Conservation (phyloP, 257 asterid species). For the Solanum arcanum region DNA sequence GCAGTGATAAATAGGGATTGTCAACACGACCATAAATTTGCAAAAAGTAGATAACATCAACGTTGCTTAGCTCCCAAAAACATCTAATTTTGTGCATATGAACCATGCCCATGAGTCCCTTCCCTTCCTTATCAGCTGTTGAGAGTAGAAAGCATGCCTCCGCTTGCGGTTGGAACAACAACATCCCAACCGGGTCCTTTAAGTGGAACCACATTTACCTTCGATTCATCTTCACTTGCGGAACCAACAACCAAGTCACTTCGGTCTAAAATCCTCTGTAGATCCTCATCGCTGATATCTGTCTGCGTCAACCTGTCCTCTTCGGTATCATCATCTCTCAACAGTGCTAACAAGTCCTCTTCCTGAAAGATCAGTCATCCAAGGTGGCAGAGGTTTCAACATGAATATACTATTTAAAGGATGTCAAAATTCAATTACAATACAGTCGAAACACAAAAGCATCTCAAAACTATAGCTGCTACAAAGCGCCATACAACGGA, state of each 20-base stretch:
- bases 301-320: slow-evolving; percentile 79
- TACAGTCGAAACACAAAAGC: background rate
- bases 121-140: slow-evolving; percentile 25
- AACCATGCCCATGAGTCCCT: background rate
- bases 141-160: slow-evolving; percentile 80
- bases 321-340: slow-evolving; percentile 52
- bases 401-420: background rate
- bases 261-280: slow-evolving; percentile 71
- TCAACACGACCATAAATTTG: background rate
- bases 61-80: background rate
- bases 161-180: slow-evolving; percentile 58
- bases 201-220: slow-evolving; percentile 27
- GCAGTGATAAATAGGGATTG: background rate
- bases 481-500: background rate
- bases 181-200: slow-evolving; percentile 99
- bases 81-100: background rate
- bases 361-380: slow-evolving; percentile 30
- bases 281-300: slow-evolving; percentile 66
- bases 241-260: slow-evolving; percentile 44
- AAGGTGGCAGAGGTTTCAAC: background rate
- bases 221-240: slow-evolving; percentile 5
- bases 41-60: background rate
- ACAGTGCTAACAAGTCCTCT: slow-evolving; percentile 75
- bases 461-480: background rate
- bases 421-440: background rate